Evolutionary conservation across 306 rosid genomes (phyloP), one percentile per base, ranked within the genome.

Genomic region (Parietaria judaica): DNA sequence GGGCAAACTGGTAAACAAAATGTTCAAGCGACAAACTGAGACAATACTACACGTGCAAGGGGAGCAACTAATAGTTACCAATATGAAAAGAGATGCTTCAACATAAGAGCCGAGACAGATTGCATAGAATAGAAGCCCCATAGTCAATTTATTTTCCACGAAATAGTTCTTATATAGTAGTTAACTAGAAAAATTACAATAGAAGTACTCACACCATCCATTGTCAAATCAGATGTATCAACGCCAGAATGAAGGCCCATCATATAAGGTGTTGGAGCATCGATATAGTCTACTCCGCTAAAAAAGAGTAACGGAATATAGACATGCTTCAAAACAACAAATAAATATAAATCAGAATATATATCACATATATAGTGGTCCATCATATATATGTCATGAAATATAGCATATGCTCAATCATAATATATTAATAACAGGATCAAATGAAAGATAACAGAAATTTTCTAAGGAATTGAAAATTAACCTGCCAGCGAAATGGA

Each of bases 281-380:
- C 99, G 74, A 92, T 92, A 69, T 92, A 92, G 90, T 92, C 97
- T 78, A 92, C 95, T 74, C 99, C 99, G 73, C 94, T 92, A 88
- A 82, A 92, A 86, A 92, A 92, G 76, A 92, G 99, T 81, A 88
- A 79, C 56, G 99, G 99, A 84, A 92, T 92, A 82, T 88, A 92
- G 75, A 92, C 99, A 76, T 92, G 99, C 99, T 92, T 76, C 80
- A 81, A 76, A 74, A 78, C 76, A 78, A 71, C 65, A 88, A 80
- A 85, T 69, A 70, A 54, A 78, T 52, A 76, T 82, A 78, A 66
- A 50, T 55, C 63, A 78, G 70, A 77, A 51, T 61, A 63, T 67
- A 54, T 74, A 56, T 69, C 63, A 17, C 35, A 60, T n/a, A 46
- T 41, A n/a, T n/a, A 7, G 14, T 49, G 15, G 53, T 49, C 5